Base-by-base conservation (phyloP, 805 yeast species). In the Teunomyces atbi region DNA sequence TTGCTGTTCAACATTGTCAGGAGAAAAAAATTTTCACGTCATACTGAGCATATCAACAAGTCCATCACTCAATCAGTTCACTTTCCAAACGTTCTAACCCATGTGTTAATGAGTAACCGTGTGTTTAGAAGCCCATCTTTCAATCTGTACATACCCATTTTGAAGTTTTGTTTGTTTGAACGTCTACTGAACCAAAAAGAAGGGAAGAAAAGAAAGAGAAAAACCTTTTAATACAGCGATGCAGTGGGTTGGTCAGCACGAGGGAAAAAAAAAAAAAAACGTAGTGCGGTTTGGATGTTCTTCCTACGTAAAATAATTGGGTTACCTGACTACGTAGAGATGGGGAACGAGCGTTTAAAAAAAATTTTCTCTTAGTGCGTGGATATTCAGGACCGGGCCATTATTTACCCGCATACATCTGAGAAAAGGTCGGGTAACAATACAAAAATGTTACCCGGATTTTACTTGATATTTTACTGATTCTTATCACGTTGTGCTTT, bases 101-200 rank as follows among this genome's bases (percentile, higher is more conserved):
- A 36, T 6, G n/a, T 20, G 26, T 6, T 2, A 8, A 6, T 20
- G 5, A 12, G 15, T 21, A 3, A 11, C 13, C 10, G 2, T 13
- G 28, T 21, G 7, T n/a, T n/a, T 8, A 16, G n/a, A 13, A 15
- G 16, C 8, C 12, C 28, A 21, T 21, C 34, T 35, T 16, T 37
- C 33, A 18, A 32, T 33, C 30, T 37, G 38, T 41, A 66, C 71
- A 59, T 66, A 66, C 71, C 71, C 71, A 66, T 66, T 54, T 62
- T 65, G 65, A 54, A 59, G 57, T 54, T 55, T 41, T 47, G 38
- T 48, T 50, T 42, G 44, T 41, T 55, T 58, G 60, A 60, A 59
- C 64, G 51, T 48, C 41, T 44, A 50, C 44, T 46, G 55, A 51
- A 52, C 52, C 60, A 55, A 55, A 57, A 54, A 52, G 49, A 46